These are phyloP conservation scores for Quercus ilex DNA, from an alignment of 306 rosid species.

Conservation along the genomic window DNA sequence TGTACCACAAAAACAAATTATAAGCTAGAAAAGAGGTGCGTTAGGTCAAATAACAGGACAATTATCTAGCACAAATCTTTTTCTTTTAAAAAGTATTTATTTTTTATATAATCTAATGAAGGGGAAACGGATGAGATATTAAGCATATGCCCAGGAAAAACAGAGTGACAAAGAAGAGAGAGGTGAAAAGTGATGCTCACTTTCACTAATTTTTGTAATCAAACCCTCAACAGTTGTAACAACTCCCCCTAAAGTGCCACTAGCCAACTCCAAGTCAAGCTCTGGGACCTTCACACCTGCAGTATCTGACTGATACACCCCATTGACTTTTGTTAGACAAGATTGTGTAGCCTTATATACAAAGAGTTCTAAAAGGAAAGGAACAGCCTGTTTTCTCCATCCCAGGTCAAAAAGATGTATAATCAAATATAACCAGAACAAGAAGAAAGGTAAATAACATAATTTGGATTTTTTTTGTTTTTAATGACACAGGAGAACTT, in stretches of 20 bases:
- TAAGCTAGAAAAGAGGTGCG: not conserved
- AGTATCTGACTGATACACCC: constrained; percentile 48
- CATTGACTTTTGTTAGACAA: constrained; percentile 16
- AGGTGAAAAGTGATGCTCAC: constrained; percentile 32
- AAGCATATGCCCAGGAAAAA: not conserved
- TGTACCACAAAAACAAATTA: not conserved
- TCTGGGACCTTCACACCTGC: constrained; percentile 52
- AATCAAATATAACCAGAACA: not conserved
- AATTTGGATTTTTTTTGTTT: no score
- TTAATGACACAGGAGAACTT: no score
- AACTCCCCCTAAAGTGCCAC: constrained; percentile 62
- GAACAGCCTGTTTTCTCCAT: not conserved
- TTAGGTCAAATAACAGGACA: not conserved
- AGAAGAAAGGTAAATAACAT: not conserved
- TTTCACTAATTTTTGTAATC: constrained; percentile 48
- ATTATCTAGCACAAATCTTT: not conserved
- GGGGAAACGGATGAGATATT: not conserved
- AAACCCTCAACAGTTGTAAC: constrained; percentile 90
- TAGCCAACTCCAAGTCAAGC: constrained; percentile 83
- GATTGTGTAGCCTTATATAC: not conserved
- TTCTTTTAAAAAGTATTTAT: not conserved
- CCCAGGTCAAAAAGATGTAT: not conserved
- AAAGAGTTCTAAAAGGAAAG: not conserved
- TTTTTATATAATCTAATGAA: not conserved
- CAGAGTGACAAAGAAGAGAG: not conserved